A percentile compares a stretch with the other conserved stretches of the same genome.
phyloP scores from a whole-genome alignment of 2,329 filamentous ascomycete species.

The Penicillium sp. region DNA sequence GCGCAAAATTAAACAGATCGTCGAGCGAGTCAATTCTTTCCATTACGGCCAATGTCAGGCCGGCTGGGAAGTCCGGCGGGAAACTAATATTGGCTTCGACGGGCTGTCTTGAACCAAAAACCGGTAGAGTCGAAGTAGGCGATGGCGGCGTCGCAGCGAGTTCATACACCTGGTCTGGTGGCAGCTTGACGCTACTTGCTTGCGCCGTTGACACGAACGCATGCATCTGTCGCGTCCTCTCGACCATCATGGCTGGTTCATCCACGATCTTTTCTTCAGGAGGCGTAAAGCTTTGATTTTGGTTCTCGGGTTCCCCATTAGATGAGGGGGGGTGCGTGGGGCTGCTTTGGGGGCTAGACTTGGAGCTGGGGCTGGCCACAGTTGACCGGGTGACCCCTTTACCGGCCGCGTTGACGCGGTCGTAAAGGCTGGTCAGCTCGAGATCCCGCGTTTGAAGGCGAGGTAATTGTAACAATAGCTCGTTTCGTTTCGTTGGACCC shows the following conservation, averaged over 20 bases:
- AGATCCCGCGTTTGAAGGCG: slow-evolving; percentile 24
- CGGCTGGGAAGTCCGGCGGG: slow-evolving; percentile 50
- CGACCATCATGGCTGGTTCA: slow-evolving; percentile 6
- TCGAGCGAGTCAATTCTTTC: slow-evolving; percentile 53
- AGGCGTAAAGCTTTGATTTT: background rate
- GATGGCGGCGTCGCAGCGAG: slow-evolving; percentile 34
- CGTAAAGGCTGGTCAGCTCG: slow-evolving; percentile 7
- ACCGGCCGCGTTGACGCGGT: slow-evolving; percentile 2
- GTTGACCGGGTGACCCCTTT: slow-evolving; percentile 1
- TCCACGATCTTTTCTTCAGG: slow-evolving; percentile 33
- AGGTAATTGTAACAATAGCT: slow-evolving; percentile 24
- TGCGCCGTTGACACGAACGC: slow-evolving; percentile 24
- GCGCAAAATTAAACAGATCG: slow-evolving; percentile 60
- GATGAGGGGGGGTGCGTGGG: slow-evolving; percentile 1
- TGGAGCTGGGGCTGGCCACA: background rate
- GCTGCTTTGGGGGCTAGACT: background rate
- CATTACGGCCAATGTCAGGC: slow-evolving; percentile 59
- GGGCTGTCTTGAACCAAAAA: slow-evolving; percentile 8
- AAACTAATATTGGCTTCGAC: slow-evolving; percentile 36
- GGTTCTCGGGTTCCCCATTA: background rate
- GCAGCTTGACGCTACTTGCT: slow-evolving; percentile 24
- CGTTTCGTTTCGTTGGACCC: slow-evolving; percentile 12
- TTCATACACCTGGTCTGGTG: slow-evolving; percentile 36
- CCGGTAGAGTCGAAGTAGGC: slow-evolving; percentile 11
- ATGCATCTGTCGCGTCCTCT: slow-evolving; percentile 19